Evolutionary conservation across 805 yeast species (phyloP), one percentile per base, ranked within the genome.

Genomic region (Barnettozyma sucrosica): DNA sequence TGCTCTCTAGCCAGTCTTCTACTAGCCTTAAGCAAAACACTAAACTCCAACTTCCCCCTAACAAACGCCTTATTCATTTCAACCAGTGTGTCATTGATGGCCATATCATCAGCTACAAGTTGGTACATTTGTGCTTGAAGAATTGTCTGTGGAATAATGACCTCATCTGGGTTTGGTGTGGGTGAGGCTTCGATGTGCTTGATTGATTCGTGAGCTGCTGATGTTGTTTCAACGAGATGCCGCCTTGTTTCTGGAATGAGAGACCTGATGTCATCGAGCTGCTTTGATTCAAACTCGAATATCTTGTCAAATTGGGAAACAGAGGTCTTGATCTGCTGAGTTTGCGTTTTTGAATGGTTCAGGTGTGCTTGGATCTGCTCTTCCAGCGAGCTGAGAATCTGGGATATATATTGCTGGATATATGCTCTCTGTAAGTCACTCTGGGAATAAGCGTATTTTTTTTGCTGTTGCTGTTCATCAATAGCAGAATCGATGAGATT

Each of bases 11-110:
- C 84, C 19, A 81, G 63, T 36, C 69, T 69, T 48, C 92, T 67
- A 0, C 77, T 67, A 18, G 52, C 44, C 43, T 55, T 47, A 48
- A 77, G 54, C 53, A 75, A 76, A 18, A 60, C 62, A 3, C 69
- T 71, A 20, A 77, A 55, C 5, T 65, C 48, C n/a, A 81, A 57
- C 40, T 66, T 59, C 5, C 79, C 81, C 3, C 66, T 55, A 48
- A 76, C 81, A 50, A 75, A 77, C 4, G 79, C 74, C 19, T 80
- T 77, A 5, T 78, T 76, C 9, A 89, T 67, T 10, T 80, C 71
- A 48, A 76, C 71, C 6, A 80, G 67, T 0, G 90, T 71, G 59
- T 90, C 96, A 26, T 76, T 76, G n/a, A 82, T 74, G 1, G 95
- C 86, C 50, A 75, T 72, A 45, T 85, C 86, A 36, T 79, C 82